Evolutionary conservation across 257 asterid species (phyloP).

Genomic region (Solanum gandarillasii): DNA sequence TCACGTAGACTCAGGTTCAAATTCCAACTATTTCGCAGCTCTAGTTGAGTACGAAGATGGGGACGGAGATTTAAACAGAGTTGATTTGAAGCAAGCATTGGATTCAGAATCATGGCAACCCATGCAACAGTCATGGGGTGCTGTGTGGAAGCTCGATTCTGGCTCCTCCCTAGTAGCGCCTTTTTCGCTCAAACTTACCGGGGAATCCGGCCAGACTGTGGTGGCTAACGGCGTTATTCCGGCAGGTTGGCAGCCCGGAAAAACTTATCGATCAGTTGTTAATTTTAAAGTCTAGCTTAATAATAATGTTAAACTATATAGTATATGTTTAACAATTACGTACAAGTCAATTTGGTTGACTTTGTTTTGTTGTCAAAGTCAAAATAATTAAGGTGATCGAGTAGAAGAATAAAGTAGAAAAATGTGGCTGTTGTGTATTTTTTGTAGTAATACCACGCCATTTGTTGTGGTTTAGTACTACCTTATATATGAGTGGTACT

Average conservation of each 20-base stretch:
- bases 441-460: neutral
- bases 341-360: neutral
- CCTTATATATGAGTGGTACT: neutral
- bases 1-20: constrained; percentile 69
- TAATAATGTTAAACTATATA: neutral
- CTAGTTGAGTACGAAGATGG: constrained; percentile 62
- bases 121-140: constrained; percentile 75
- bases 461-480: neutral
- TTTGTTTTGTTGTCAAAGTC: neutral
- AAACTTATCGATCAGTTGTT: constrained; percentile 49
- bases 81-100: constrained; percentile 35
- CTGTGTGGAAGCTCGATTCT: constrained; percentile 48
- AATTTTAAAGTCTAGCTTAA: constrained; percentile 22
- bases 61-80: constrained; percentile 37
- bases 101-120: constrained; percentile 34
- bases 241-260: constrained; percentile 49
- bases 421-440: neutral
- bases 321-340: neutral
- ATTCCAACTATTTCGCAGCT: constrained; percentile 48
- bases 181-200: constrained; percentile 43
- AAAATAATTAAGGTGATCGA: neutral
- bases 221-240: constrained; percentile 65
- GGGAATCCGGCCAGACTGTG: constrained; percentile 35
- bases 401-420: neutral
- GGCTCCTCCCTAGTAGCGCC: constrained; percentile 35